Evolutionary conservation across 208 protist species (phyloP), one percentile per base, ranked within the genome.

Genomic region (Crithidia sp.): DNA sequence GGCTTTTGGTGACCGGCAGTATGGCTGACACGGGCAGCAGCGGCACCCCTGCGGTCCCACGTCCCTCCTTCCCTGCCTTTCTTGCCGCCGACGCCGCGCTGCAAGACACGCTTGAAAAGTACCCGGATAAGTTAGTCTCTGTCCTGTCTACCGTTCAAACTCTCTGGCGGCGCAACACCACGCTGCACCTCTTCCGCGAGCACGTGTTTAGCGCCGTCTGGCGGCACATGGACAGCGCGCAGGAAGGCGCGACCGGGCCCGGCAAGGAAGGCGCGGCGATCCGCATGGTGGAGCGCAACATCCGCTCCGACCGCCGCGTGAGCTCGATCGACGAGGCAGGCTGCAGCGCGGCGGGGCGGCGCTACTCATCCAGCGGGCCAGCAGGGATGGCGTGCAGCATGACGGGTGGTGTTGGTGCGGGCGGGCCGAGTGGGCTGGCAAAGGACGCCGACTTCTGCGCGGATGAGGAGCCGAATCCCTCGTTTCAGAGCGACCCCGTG

Each of bases 201-300:
- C n/a, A 79, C 17, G 62, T 83, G 19, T 81, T 92, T 16, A 56
- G 73, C 6, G 55, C 41, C 5, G 79, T 89, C 17, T 92, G 84
- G 84, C 76, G 75, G 39, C 67, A 64, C 28, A 49, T 90, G 28
- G 82, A 90, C 45, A 65, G 77, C 59, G 83, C 77, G 41, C 74
- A 82, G 54, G 82, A 90, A 67, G 52, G 69, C 54, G 67, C 61
- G 50, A 58, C 53, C 2, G 66, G 60, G 19, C 56, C 55, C 5
- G 60, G 57, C 45, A 63, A 50, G 45, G 61, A 75, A 4, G 70
- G 54, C 28, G 57, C 55, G 17, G 65, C 71, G 0, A 59, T 74
- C 17, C 65, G 69, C 60, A 52, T 74, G 6, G 61, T 76, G 14
- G 61, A 74, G 54, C 67, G 60, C 59, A 60, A 40, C 39, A 7